Base-by-base conservation (phyloP, 2,329 filamentous ascomycete genomes). In the Apiospora sp. region DNA sequence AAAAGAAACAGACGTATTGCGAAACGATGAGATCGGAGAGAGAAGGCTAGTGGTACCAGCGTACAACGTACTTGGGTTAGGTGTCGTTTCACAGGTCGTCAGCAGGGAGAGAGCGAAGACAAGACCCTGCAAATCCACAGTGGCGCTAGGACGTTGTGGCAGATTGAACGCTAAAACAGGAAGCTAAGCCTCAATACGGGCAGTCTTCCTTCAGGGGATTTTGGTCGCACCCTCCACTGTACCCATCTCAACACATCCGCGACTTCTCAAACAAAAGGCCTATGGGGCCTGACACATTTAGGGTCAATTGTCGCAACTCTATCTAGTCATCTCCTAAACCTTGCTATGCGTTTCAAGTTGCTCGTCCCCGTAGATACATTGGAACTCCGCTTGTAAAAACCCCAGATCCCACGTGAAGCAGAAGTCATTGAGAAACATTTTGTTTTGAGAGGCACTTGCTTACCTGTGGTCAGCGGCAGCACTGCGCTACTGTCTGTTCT, bases 41-140 rank as follows among this genome's bases (percentile, higher is more conserved):
- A 10, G 49, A 27, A 41, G 30, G 30, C 30, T 64, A 41, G 58
- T 10, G 6, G 37, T 41, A 41, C 37, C 37, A 30, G 37, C 37
- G 58, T 64, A 64, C 58, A 64, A 64, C 58, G 58, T 64, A 41
- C 58, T 41, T 61, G 24, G 58, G 34, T 64, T 64, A 64, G 58
- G 30, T 64, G 58, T 64, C 58, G 58, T 64, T 64, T 64, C 58
- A 64, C 58, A n/a, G 30, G 34, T 64, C 58, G 58, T 64, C 58
- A 64, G 34, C 58, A 41, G 34, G 54, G 54, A 61, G 54, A 22
- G 54, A 12, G 30, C 54, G 54, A 58, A 34, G 27, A 37, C 54
- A 37, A 16, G 54, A 61, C 54, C 54, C 54, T 61, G 54, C 34
- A 64, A 64, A 41, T 8, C 30, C 30, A 41, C 58, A 41, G 58